phyloP scores from a whole-genome alignment of 1,139 yeast species.

The Pichia sp. region DNA sequence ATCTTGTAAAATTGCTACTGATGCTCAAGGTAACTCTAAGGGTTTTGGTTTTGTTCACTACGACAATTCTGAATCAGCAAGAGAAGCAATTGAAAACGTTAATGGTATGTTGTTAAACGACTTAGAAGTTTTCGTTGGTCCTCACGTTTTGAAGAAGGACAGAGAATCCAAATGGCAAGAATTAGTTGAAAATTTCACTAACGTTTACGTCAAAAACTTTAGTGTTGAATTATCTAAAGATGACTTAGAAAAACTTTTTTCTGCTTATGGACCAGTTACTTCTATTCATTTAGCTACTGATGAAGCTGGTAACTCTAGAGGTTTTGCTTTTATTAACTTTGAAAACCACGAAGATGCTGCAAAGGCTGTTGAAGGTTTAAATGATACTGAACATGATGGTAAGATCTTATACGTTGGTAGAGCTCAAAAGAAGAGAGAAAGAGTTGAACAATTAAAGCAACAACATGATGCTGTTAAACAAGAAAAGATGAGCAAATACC shows the following conservation, averaged over 20 bases:
- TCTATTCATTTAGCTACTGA: constrained; percentile 81
- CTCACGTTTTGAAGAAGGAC: constrained; percentile 88
- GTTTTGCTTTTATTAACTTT: constrained; percentile 93
- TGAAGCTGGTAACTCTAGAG: constrained; percentile 84
- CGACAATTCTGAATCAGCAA: constrained; percentile 89
- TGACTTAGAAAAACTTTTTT: constrained; percentile 68
- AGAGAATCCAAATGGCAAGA: constrained; percentile 93
- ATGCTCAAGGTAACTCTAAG: constrained; percentile 84
- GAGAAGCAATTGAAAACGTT: constrained; percentile 92
- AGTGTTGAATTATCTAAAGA: constrained; percentile 65
- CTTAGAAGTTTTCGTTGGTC: constrained; percentile 93
- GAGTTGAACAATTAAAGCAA: constrained; percentile 92
- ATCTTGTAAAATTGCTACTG: constrained; percentile 97
- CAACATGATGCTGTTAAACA: constrained; percentile 90
- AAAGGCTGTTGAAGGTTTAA: constrained; percentile 87
- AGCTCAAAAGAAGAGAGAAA: constrained; percentile 98
- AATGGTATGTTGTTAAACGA: constrained; percentile 98
- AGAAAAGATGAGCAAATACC: constrained; percentile 91
- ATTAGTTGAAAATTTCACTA: constrained; percentile 90
- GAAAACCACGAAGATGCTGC: constrained; percentile 84
- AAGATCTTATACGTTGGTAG: constrained; percentile 92
- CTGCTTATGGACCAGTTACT: constrained; percentile 72
- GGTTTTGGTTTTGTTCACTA: constrained; percentile 98
- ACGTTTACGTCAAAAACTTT: constrained; percentile 90
- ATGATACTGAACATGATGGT: constrained; percentile 80